phyloP scores from a whole-genome alignment of 2,329 filamentous ascomycete species.

The Claviceps sp. region DNA sequence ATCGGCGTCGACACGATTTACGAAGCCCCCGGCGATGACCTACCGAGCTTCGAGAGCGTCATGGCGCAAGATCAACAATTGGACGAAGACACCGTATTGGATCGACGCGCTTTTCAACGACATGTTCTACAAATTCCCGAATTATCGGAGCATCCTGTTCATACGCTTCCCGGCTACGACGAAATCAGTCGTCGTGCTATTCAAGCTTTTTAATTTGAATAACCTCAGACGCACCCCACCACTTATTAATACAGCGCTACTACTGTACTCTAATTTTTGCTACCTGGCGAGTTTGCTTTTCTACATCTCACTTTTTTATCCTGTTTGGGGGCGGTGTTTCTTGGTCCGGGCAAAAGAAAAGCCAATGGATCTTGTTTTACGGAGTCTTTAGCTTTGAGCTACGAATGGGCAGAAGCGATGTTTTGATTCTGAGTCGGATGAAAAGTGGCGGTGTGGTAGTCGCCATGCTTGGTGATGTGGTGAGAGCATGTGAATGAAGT shows the following conservation, averaged over 20 bases:
- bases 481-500: not conserved
- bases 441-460: not conserved
- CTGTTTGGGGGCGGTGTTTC: not conserved
- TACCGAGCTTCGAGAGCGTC: constrained; percentile 37
- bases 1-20: constrained; percentile 29
- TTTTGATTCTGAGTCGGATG: not conserved
- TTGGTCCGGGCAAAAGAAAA: not conserved
- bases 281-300: too few relatives aligned
- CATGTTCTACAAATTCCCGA: constrained; percentile 24
- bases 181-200: constrained; percentile 17
- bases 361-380: not conserved
- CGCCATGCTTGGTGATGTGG: not conserved
- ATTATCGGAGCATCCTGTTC: constrained; percentile 17
- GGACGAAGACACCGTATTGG: constrained; percentile 29
- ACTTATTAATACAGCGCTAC: not conserved
- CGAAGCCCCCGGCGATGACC: constrained; percentile 19
- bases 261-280: not conserved
- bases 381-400: too few relatives aligned
- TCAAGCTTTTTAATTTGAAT: not conserved
- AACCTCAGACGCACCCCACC: too few relatives aligned
- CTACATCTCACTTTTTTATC: not conserved
- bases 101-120: constrained; percentile 23
- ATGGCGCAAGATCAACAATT: constrained; percentile 28
- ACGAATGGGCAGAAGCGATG: not conserved
- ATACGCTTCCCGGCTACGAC: constrained; percentile 27